Conservation (phyloP, 2,329 filamentous ascomycete genomes). For the Alternaria sp. region DNA sequence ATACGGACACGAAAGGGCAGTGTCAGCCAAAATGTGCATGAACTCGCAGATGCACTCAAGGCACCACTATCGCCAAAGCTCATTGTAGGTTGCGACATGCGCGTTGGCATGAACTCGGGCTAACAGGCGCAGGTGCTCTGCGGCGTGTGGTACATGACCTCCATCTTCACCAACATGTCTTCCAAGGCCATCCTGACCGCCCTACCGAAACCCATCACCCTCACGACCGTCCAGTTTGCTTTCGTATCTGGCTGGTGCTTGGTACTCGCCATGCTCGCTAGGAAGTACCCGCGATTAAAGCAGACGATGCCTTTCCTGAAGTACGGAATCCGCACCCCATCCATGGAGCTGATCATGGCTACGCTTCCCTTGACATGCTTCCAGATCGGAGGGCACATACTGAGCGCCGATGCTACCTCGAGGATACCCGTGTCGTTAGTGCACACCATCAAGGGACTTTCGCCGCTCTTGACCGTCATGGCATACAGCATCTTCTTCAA, state of each 20-base stretch:
- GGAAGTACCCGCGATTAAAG: slow-evolving; percentile 74
- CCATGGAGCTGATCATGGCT: slow-evolving; percentile 80
- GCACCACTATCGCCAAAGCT: slow-evolving; percentile 89
- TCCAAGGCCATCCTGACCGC: slow-evolving; percentile 96
- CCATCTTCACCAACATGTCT: slow-evolving; percentile 94
- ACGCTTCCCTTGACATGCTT: slow-evolving; percentile 93
- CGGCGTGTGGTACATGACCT: slow-evolving; percentile 92
- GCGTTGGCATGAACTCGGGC: slow-evolving; percentile 39
- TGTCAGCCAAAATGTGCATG: slow-evolving; percentile 90
- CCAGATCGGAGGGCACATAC: slow-evolving; percentile 90
- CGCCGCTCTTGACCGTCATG: slow-evolving; percentile 91
- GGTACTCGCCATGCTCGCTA: slow-evolving; percentile 77
- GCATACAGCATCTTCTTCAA: slow-evolving; percentile 90
- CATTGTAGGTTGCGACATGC: slow-evolving; percentile 67
- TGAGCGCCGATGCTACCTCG: slow-evolving; percentile 91
- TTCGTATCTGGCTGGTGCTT: slow-evolving; percentile 92
- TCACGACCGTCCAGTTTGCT: slow-evolving; percentile 91
- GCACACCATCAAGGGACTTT: slow-evolving; percentile 97
- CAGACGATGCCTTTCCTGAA: slow-evolving; percentile 78
- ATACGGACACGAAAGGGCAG: slow-evolving; percentile 83
- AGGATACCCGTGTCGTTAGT: slow-evolving; percentile 96
- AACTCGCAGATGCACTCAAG: slow-evolving; percentile 88
- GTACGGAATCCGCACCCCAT: slow-evolving; percentile 83
- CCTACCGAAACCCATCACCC: slow-evolving; percentile 86
- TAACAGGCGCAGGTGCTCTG: slow-evolving; percentile 73